Evolutionary conservation across 2,329 filamentous ascomycete genomes (phyloP).

Genomic region (Xylaria sp.): DNA sequence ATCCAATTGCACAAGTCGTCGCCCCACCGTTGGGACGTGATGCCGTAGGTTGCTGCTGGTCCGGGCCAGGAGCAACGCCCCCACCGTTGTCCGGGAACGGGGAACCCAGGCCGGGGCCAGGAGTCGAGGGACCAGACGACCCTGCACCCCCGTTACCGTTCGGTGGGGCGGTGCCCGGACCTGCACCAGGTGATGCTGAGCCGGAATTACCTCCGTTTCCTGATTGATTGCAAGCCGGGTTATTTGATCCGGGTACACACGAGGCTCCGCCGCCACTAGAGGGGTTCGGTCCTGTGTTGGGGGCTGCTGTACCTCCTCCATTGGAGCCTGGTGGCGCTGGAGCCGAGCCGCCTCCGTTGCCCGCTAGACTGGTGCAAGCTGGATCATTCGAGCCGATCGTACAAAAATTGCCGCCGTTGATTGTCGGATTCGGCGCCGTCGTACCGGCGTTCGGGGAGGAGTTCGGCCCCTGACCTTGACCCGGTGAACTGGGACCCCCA

Average conservation of each 20-base stretch:
- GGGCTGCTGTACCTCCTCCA: conserved; percentile 3
- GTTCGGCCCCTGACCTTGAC: conserved; percentile 7
- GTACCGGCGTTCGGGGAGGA: conserved; percentile 7
- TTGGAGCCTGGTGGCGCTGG: conserved; percentile 8
- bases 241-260: conserved; percentile 10
- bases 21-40: background rate
- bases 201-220: conserved; percentile 5
- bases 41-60: conserved; percentile 7
- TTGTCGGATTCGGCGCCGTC: conserved; percentile 5
- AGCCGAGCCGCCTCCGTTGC: conserved; percentile 3
- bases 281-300: conserved; percentile 5
- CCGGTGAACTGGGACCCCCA: conserved; percentile 4
- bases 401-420: conserved; percentile 2
- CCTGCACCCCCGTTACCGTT: conserved; percentile 7
- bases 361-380: conserved; percentile 8
- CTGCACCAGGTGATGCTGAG: background rate
- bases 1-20: conserved; percentile 8
- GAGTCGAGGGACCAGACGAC: conserved; percentile 1
- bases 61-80: conserved; percentile 18
- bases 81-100: conserved; percentile 17
- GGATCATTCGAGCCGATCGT: conserved; percentile 10
- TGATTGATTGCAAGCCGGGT: conserved; percentile 8
- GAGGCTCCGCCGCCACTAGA: conserved; percentile 2
- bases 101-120: conserved; percentile 10
- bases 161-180: conserved; percentile 6